Percentiles rank a stretch among this genome's conserved stretches.
phyloP scores from a whole-genome alignment of 805 yeast genomes.

The Barnettozyma pratensis region DNA sequence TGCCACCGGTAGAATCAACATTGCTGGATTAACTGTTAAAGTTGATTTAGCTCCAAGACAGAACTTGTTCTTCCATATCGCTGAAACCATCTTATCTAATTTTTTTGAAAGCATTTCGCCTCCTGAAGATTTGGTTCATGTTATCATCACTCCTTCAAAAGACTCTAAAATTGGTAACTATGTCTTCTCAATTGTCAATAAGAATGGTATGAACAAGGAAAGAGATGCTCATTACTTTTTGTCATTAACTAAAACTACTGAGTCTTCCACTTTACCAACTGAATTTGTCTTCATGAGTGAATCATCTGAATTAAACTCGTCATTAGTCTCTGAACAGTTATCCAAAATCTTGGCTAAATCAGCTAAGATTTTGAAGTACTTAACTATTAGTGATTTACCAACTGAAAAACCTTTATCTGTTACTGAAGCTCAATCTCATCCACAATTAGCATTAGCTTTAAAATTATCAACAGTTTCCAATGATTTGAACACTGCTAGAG shows the following conservation, averaged over 20 bases:
- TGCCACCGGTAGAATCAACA: conserved; percentile 84
- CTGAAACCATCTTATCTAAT: conserved; percentile 58
- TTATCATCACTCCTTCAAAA: conserved; percentile 52
- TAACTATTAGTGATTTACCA: conserved; percentile 84
- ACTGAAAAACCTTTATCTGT: conserved; percentile 60
- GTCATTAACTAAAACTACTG: conserved; percentile 79
- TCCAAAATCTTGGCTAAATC: conserved; percentile 38
- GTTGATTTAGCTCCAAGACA: conserved; percentile 74
- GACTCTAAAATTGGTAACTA: conserved; percentile 42
- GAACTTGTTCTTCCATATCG: conserved; percentile 60
- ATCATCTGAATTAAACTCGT: conserved; percentile 71
- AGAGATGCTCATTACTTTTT: conserved; percentile 78
- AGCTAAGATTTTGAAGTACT: conserved; percentile 48
- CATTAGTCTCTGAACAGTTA: conserved; percentile 47
- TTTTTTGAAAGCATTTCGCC: conserved; percentile 50
- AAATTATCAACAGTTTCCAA: conserved; percentile 43
- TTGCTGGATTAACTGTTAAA: conserved; percentile 56
- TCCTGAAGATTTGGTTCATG: conserved; percentile 55
- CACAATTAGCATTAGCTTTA: conserved; percentile 50
- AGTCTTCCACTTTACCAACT: conserved; percentile 61
- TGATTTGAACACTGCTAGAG: conserved; percentile 45
- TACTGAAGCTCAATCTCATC: conserved; percentile 46
- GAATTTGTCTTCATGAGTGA: conserved; percentile 88
- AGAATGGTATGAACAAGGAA: conserved; percentile 69
- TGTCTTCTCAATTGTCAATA: conserved; percentile 80